phyloP scores from a whole-genome alignment of 495 filamentous ascomycete species.

The Cairneyella variabilis region DNA sequence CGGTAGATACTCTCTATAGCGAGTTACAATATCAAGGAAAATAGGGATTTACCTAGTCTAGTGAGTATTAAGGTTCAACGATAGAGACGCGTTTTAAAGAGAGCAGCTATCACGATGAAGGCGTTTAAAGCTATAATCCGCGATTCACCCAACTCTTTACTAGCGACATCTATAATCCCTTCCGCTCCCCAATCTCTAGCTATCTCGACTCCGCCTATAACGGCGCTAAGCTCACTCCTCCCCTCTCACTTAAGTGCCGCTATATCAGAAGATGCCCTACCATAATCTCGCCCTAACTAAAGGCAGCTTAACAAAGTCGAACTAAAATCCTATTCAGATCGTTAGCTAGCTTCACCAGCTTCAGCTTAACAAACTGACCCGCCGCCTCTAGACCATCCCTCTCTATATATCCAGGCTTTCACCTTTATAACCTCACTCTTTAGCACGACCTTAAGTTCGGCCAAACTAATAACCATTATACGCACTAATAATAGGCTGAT shows the following conservation, averaged over 20 bases:
- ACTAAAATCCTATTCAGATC: constrained; percentile 1
- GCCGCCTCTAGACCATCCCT: constrained; percentile 2
- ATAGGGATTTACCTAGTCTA: no score
- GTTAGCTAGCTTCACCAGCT: neutral
- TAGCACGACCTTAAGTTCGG: neutral
- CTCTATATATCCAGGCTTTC: constrained; percentile 1
- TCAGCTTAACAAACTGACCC: constrained; percentile 1
- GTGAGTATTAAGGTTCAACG: no score
- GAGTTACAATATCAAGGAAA: no score
- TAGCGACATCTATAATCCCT: neutral
- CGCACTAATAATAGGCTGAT: neutral
- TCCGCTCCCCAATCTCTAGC: neutral
- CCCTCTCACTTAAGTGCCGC: constrained; percentile 7
- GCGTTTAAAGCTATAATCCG: neutral
- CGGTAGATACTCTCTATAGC: no score
- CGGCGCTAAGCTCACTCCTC: constrained; percentile 1
- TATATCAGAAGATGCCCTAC: neutral
- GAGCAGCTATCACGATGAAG: neutral
- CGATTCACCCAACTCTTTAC: neutral
- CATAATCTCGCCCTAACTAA: neutral
- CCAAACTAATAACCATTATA: constrained; percentile 6
- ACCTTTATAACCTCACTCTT: constrained; percentile 1
- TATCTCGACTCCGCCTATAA: constrained; percentile 6
- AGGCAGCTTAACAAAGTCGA: constrained; percentile 1
- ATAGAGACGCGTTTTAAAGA: no score